phyloP scores from a whole-genome alignment of 495 filamentous ascomycete species.

The Ramalina peruviana region DNA sequence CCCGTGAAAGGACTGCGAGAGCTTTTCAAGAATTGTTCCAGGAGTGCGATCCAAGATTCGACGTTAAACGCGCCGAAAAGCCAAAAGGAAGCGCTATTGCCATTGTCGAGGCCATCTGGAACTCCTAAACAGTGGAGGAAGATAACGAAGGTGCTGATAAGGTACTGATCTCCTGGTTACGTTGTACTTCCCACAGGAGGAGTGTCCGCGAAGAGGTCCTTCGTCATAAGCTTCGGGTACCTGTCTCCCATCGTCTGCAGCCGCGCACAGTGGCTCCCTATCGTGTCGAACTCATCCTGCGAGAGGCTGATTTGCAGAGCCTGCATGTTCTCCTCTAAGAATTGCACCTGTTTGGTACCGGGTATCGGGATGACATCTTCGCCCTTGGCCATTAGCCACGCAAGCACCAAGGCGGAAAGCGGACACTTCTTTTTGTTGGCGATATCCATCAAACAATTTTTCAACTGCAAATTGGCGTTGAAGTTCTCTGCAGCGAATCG shows the following conservation, averaged over 20 bases:
- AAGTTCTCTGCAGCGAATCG: slow-evolving; percentile 38
- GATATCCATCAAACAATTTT: slow-evolving; percentile 27
- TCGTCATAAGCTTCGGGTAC: slow-evolving; percentile 16
- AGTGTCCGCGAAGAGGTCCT: slow-evolving; percentile 6
- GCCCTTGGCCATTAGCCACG: slow-evolving; percentile 46
- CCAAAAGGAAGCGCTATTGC: slow-evolving; percentile 14
- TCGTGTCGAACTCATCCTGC: slow-evolving; percentile 36
- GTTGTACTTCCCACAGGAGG: background rate
- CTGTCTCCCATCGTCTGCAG: slow-evolving; percentile 25
- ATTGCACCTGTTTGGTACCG: slow-evolving; percentile 37
- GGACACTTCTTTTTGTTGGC: slow-evolving; percentile 34
- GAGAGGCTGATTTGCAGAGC: slow-evolving; percentile 32
- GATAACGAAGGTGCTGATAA: background rate
- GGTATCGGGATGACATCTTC: slow-evolving; percentile 49
- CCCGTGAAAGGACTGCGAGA: slow-evolving; percentile 19
- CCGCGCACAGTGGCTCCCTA: slow-evolving; percentile 27
- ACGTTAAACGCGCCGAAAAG: slow-evolving; percentile 5
- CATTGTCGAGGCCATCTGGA: slow-evolving; percentile 16
- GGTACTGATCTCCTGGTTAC: too few relatives aligned
- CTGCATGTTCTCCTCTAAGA: slow-evolving; percentile 41
- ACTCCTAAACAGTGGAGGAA: background rate
- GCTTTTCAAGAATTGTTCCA: slow-evolving; percentile 22
- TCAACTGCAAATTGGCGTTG: slow-evolving; percentile 33
- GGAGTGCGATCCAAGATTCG: slow-evolving; percentile 18
- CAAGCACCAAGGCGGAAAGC: slow-evolving; percentile 31